A percentile compares a stretch with the other conserved stretches of the same genome.
Conservation (phyloP, 78 protist genomes). For the Dictyostelium capitatum region DNA sequence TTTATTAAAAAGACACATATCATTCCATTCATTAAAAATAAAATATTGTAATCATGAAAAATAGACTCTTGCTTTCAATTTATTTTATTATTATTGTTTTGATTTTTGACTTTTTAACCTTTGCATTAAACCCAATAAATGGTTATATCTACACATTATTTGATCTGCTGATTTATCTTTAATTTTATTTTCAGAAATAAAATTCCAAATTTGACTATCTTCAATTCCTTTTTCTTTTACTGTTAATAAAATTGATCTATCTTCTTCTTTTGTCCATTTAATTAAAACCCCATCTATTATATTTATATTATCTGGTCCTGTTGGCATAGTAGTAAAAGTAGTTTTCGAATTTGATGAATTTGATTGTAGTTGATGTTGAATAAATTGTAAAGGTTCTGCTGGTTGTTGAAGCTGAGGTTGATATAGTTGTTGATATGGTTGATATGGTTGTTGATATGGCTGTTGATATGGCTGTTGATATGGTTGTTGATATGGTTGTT, state of each 20-base stretch:
- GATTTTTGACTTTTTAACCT: background rate
- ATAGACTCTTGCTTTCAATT: too few species aligned
- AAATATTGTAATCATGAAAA: too few species aligned
- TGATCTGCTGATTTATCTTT: slow-evolving; percentile 24
- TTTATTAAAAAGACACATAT: too few species aligned
- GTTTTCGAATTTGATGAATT: background rate
- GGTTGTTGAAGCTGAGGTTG: background rate
- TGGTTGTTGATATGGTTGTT: background rate
- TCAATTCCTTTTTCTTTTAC: slow-evolving; percentile 25
- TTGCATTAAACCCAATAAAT: slow-evolving; percentile 23
- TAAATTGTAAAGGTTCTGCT: background rate
- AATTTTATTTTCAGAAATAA: slow-evolving; percentile 20
- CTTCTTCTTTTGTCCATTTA: slow-evolving; percentile 77
- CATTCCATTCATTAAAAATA: too few species aligned
- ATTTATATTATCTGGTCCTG: slow-evolving; percentile 27
- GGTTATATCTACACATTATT: slow-evolving; percentile 36
- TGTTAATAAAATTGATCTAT: slow-evolving; percentile 46
- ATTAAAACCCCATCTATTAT: slow-evolving; percentile 25
- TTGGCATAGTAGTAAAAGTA: background rate
- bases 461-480: background rate
- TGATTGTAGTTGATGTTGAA: background rate
- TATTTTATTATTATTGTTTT: too few species aligned
- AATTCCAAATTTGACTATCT: slow-evolving; percentile 24
- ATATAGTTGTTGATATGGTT: background rate
- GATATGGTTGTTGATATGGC: background rate